These are phyloP conservation scores for Coelastrella sp. DNA, from an alignment of 139 green algal genomes.

Conservation along the genomic window DNA sequence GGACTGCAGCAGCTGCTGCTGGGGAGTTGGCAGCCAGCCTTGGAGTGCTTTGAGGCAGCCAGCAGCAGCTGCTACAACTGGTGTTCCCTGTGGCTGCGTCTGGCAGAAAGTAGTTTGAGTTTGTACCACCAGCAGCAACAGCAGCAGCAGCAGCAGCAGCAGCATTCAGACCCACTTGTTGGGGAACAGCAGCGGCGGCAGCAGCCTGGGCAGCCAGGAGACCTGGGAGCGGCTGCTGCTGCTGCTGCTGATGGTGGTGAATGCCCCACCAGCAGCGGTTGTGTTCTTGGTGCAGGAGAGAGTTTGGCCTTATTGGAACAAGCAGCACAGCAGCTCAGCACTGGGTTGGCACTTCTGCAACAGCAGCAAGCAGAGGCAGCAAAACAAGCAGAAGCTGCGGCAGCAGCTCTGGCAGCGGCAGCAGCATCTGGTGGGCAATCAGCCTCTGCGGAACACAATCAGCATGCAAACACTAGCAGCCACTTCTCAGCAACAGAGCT, in stretches of 20 bases:
- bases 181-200: conserved; percentile 31
- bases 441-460: neutral
- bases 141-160: conserved; percentile 31
- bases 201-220: neutral
- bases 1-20: conserved; percentile 63
- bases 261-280: too few species aligned
- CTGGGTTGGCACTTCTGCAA: conserved; percentile 39
- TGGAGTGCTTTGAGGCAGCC: conserved; percentile 50
- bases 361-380: conserved; percentile 47
- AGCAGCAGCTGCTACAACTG: conserved; percentile 38
- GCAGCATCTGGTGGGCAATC: neutral
- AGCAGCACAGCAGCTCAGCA: conserved; percentile 37
- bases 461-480: neutral
- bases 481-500: too few species aligned
- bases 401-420: conserved; percentile 24
- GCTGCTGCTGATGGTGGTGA: conserved; percentile 2
- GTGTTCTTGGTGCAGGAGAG: too few species aligned
- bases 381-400: conserved; percentile 27
- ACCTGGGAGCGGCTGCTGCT: neutral
- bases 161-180: neutral
- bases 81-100: conserved; percentile 52
- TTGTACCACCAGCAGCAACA: conserved; percentile 37
- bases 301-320: neutral
- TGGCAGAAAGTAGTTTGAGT: conserved; percentile 47
- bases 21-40: conserved; percentile 35